Evolutionary conservation across 495 filamentous ascomycete species (phyloP), one percentile per base, ranked within the genome.

Genomic region (Tuber calosporum): DNA sequence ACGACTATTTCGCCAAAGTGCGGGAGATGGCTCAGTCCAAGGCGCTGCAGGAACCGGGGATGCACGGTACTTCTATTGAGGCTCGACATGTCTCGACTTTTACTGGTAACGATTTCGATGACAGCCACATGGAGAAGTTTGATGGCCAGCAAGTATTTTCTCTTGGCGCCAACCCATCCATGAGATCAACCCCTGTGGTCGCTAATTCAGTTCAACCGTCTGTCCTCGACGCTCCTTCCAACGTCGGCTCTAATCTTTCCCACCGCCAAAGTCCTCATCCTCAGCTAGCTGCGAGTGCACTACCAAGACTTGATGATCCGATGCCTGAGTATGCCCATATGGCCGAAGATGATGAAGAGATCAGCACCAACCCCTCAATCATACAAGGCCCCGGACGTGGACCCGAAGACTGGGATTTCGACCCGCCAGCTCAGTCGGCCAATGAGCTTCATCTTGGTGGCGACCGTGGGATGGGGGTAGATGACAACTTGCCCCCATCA

Each of bases 361-460:
- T 93, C 38, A 89, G 85, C 71, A 94, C 91, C 69, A 93, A 93
- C 80, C 91, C 91, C 36, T 92, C 91, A 1, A 87, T 90, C 74
- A 90, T 93, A 48, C 86, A 90, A 74, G 90, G 90, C 2, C 89
- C 90, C 9, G 79, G 80, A 15, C 72, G 74, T 42, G 48, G 62
- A 36, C 71, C 69, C 62, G 71, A 77, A 37, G 69, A 80, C 66
- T 82, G 80, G 80, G 70, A 78, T 42, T 79, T 72, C 40, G 40
- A 69, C 38, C 48, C 72, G 42, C 39, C 42, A 22, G 22, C 69
- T 71, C 69, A 71, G 72, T 67, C 69, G 38, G 71, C 62, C n/a
- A 75, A 72, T 37, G 79, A 75, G 38, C 75, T 71, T 39, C 72
- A 72, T 45, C 73, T 75, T 8, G 58, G 71, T 8, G 79, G 74